Conservation (phyloP, 805 yeast genomes). For the Cyberlindnera samutprakarnensis region DNA sequence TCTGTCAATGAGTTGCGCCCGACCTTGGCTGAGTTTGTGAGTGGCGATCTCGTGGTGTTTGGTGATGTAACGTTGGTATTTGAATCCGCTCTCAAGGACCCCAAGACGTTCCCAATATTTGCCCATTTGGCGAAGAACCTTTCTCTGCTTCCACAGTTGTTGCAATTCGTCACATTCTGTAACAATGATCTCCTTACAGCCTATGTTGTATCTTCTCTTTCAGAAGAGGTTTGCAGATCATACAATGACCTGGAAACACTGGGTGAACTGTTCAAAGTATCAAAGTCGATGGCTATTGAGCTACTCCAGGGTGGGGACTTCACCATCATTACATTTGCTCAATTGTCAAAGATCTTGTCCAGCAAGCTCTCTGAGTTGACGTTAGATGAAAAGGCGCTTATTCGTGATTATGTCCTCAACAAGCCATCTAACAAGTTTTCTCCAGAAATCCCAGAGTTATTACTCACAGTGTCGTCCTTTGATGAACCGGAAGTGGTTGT, state of each 20-base stretch:
- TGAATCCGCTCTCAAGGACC: too few species aligned
- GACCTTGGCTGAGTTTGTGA: conserved; percentile 7
- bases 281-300: conserved; percentile 10
- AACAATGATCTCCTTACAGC: conserved; percentile 8
- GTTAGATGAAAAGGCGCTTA: conserved; percentile 16
- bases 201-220: conserved; percentile 9
- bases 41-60: conserved; percentile 11
- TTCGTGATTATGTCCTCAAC: conserved; percentile 24
- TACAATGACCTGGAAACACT: conserved; percentile 1
- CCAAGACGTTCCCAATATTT: too few species aligned
- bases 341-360: conserved; percentile 22
- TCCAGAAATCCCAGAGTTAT: conserved; percentile 22
- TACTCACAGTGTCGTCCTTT: conserved; percentile 8
- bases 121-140: conserved; percentile 9
- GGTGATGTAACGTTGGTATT: conserved; percentile 12
- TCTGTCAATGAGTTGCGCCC: background rate
- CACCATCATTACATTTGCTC: conserved; percentile 24
- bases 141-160: conserved; percentile 2
- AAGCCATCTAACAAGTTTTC: conserved; percentile 24
- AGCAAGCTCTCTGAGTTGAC: conserved; percentile 4
- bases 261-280: background rate
- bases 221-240: background rate
- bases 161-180: conserved; percentile 4
- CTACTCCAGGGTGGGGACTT: conserved; percentile 23
- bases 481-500: conserved; percentile 18